Conservation (phyloP, 768 basidiomycete species). For the Kwoniella bestiolae region DNA sequence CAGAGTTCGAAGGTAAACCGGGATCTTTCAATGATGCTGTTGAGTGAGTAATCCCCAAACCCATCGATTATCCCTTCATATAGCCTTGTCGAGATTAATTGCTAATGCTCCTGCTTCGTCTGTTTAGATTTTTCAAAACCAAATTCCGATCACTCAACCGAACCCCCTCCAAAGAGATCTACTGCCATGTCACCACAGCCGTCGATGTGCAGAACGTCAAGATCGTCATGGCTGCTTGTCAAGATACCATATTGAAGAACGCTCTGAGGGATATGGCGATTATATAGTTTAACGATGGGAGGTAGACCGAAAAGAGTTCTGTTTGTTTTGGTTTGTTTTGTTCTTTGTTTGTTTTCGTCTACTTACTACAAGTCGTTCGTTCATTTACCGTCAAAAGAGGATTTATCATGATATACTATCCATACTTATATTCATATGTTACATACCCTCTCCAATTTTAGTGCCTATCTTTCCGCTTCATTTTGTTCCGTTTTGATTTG, state of each 20-base stretch:
- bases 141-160: conserved; percentile 80
- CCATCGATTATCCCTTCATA: neutral
- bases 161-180: conserved; percentile 84
- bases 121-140: conserved; percentile 76
- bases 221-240: conserved; percentile 93
- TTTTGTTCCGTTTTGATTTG: too few species aligned
- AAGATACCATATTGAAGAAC: conserved; percentile 32
- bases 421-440: too few species aligned
- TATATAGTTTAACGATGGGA: conserved; percentile 17
- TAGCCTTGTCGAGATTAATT: neutral
- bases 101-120: neutral
- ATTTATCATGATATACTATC: too few species aligned
- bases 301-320: neutral
- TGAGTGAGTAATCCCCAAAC: conserved; percentile 46
- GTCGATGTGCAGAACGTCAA: conserved; percentile 78
- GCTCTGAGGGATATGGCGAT: conserved; percentile 46
- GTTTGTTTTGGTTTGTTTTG: neutral
- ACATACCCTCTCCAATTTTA: too few species aligned
- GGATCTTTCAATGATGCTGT: conserved; percentile 75
- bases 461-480: too few species aligned
- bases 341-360: neutral
- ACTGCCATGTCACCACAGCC: conserved; percentile 60
- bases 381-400: neutral
- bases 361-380: neutral
- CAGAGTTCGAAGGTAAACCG: conserved; percentile 69